A percentile compares a stretch with the other conserved stretches of the same genome.
Conservation (phyloP, 2,329 filamentous ascomycete genomes). For the Colletotrichum sp. region DNA sequence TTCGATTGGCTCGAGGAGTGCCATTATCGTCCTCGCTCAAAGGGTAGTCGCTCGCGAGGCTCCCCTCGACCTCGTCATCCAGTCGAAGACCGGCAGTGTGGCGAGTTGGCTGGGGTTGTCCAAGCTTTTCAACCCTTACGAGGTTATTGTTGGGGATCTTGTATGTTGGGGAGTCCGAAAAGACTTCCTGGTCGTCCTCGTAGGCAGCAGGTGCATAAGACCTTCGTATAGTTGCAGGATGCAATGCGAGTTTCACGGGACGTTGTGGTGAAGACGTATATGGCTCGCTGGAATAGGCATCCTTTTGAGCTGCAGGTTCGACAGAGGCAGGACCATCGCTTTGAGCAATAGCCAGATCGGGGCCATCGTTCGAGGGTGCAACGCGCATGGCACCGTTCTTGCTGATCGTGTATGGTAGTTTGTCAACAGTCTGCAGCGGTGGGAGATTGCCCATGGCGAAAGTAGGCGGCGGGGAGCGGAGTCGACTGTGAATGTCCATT, state of each 20-base stretch:
- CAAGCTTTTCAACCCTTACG: neutral
- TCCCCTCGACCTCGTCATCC: conserved; percentile 7
- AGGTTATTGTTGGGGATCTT: conserved; percentile 22
- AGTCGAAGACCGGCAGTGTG: neutral
- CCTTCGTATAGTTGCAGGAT: conserved; percentile 37
- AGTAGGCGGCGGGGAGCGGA: neutral
- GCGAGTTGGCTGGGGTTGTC: neutral
- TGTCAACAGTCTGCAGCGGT: conserved; percentile 3
- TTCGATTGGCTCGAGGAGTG: conserved; percentile 22
- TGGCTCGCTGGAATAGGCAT: neutral
- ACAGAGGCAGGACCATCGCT: conserved; percentile 22
- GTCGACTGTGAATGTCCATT: conserved; percentile 3
- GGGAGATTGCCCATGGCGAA: neutral
- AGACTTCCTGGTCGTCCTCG: conserved; percentile 28
- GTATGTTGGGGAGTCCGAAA: conserved; percentile 28
- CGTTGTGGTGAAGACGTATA: conserved; percentile 22
- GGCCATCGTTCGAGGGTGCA: conserved; percentile 8
- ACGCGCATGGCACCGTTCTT: conserved; percentile 44
- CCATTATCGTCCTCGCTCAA: conserved; percentile 15
- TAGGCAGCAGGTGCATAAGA: conserved; percentile 27
- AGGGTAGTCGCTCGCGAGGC: conserved; percentile 14
- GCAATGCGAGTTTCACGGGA: conserved; percentile 42
- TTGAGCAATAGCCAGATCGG: conserved; percentile 24
- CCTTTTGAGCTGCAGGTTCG: conserved; percentile 20
- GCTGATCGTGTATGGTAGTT: conserved; percentile 35